Evolutionary conservation across 345 rosid species (phyloP), one percentile per base, ranked within the genome.

Genomic region (Camelina laxa): DNA sequence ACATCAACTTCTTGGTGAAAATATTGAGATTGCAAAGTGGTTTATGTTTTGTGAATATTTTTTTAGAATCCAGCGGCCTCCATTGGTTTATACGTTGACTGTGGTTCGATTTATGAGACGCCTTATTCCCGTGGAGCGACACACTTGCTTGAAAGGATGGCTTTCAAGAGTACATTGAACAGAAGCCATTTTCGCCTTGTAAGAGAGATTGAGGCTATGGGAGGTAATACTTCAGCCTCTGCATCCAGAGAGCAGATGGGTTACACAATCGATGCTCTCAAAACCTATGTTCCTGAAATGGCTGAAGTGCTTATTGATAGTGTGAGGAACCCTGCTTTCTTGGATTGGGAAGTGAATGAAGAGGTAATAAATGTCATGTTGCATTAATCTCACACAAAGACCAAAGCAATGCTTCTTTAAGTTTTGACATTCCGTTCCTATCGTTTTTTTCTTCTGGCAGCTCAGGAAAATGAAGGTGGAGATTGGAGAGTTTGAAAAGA

Each of bases 291-390:
- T 72, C 97, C 97, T 10, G 84, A 85, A 79, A 92, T 92, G 99
- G 92, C 87, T 10, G 99, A 95, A 75, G 82, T 95, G 80, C 93
- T 90, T 75, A 14, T 90, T 60, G 99, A 92, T 73, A 84, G 84
- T 79, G 97, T 92, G 57, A 87, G 97, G 74, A 90, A 95, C 74
- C 97, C 97, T 59, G 88, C 80, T 69, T 95, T 95, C 86, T 75
- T 95, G 74, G 98, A 90, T 70, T 95, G 98, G 97, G 96, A 92
- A 80, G 86, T 95, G 74, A 84, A 83, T 53, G 97, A 90, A 78
- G 87, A 87, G 92, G 97, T 90, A 76, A 41, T 56, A 5, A 27
- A 57, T 56, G 9, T 47, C 20, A 57, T 47, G 51, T 35, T 35
- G 16, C 72, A 4, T 13, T 16, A 3, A 24, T 66, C 66, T 57